Base-by-base conservation (phyloP, 345 rosid genomes). In the Eucalyptus erythrocorys region DNA sequence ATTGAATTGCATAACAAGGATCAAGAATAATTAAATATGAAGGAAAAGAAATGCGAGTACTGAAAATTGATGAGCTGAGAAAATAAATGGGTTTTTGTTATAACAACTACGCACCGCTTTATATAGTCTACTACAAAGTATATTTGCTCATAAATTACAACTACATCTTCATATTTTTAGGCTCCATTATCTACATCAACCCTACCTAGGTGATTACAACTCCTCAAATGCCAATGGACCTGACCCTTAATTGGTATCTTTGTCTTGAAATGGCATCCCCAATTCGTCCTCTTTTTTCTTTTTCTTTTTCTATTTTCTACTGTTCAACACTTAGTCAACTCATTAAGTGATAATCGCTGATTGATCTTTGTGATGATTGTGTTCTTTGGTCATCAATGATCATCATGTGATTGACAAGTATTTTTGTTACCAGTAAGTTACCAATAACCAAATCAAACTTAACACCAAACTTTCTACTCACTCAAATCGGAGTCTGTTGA, bases 321-420 rank as follows among this genome's bases (percentile, higher is more conserved):
- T 26, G n/a, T 59, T 59, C 32, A 0, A 26, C 16, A 59, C 7
- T 11, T 27, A 11, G n/a, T 27, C 66, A 59, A 59, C 32, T 27
- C 32, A 26, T 57, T 11, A 11, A 59, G n/a, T 26, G 66, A 11
- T 59, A 27, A 59, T 27, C 15, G 0, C 4, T 6, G 7, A 59
- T 59, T 8, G 1, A 59, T 26, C 1, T 1, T 0, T 27, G 0
- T 27, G n/a, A 59, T 59, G 32, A 27, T 3, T 27, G 15, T 26
- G 15, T 3, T 27, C 66, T 12, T 59, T 0, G 1, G 14, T 1
- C 66, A 59, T 59, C 32, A 59, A 59, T 59, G n/a, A 59, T 59
- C 66, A 5, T 59, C 32, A 30, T 27, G n/a, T 12, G 16, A 59
- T 3, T 6, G 14, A 55, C 27, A 55, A 55, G 61, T 55, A 55